A percentile compares a stretch with the other conserved stretches of the same genome.
Conservation (phyloP, 2,329 filamentous ascomycete genomes). For the Penicillium decumbens region DNA sequence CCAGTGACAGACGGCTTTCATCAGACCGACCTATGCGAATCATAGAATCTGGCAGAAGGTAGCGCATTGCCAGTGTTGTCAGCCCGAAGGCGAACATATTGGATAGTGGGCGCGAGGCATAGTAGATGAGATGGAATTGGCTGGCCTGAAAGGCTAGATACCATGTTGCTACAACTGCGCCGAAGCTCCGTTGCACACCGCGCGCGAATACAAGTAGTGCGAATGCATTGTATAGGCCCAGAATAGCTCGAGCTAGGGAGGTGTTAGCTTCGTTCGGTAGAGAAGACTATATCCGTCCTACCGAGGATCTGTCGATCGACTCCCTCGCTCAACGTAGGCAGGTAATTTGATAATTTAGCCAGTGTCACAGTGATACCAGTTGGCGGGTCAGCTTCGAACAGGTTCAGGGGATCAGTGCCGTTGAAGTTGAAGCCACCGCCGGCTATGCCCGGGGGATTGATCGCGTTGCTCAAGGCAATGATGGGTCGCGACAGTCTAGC, state of each 20-base stretch:
- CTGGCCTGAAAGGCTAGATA: constrained; percentile 71
- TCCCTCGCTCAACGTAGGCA: constrained; percentile 50
- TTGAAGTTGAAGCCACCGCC: neutral
- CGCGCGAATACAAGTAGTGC: constrained; percentile 63
- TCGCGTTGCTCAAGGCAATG: constrained; percentile 46
- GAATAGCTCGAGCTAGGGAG: constrained; percentile 61
- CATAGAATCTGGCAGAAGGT: constrained; percentile 45
- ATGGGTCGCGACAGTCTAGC: constrained; percentile 68
- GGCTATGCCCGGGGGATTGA: neutral
- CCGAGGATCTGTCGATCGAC: constrained; percentile 55
- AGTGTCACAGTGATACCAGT: neutral
- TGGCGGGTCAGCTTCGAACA: neutral
- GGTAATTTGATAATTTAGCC: neutral
- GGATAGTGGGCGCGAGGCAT: constrained; percentile 83
- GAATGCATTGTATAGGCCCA: constrained; percentile 71
- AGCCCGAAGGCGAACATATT: constrained; percentile 95
- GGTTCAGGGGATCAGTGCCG: neutral
- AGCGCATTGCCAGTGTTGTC: constrained; percentile 43
- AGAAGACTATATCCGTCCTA: constrained; percentile 25
- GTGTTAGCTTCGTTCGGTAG: constrained; percentile 2
- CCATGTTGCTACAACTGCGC: constrained; percentile 66
- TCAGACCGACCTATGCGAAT: neutral
- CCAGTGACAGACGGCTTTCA: constrained; percentile 56
- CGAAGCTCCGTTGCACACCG: constrained; percentile 63
- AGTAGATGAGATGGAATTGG: constrained; percentile 92